Evolutionary conservation across 2,329 filamentous ascomycete genomes (phyloP).

Genomic region (Pseudocercospora ulei): DNA sequence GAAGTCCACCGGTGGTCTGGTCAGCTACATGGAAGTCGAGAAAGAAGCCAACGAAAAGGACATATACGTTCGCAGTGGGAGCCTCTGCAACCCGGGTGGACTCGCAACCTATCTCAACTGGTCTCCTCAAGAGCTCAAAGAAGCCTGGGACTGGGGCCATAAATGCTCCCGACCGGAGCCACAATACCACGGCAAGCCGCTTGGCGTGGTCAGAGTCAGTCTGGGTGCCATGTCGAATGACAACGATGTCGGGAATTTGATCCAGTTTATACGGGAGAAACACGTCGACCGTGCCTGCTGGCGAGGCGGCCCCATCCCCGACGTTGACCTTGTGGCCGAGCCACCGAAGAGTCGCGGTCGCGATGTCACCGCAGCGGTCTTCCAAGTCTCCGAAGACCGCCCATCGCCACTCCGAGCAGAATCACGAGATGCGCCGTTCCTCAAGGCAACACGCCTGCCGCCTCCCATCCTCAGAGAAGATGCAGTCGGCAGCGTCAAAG

Average conservation of each 20-base stretch:
- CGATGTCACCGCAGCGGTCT: slow-evolving; percentile 12
- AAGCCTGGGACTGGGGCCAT: slow-evolving; percentile 72
- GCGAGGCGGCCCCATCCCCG: slow-evolving; percentile 14
- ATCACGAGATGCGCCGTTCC: slow-evolving; percentile 4
- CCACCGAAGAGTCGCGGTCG: slow-evolving; percentile 5
- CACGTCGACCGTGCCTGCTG: slow-evolving; percentile 22
- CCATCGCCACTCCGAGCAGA: too few relatives aligned
- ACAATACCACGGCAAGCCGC: slow-evolving; percentile 72
- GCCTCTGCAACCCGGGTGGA: slow-evolving; percentile 82
- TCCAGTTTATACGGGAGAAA: slow-evolving; percentile 35
- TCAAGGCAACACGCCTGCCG: slow-evolving; percentile 2
- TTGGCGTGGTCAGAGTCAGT: slow-evolving; percentile 72
- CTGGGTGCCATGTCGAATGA: slow-evolving; percentile 78
- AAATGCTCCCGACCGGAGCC: slow-evolving; percentile 74
- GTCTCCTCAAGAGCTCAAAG: slow-evolving; percentile 66
- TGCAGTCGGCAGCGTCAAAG: slow-evolving; percentile 1
- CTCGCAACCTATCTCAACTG: slow-evolving; percentile 61
- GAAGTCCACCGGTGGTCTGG: slow-evolving; percentile 58
- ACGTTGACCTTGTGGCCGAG: slow-evolving; percentile 6
- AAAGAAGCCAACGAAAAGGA: slow-evolving; percentile 66
- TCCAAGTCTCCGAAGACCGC: slow-evolving; percentile 14
- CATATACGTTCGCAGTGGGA: slow-evolving; percentile 75
- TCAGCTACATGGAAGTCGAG: slow-evolving; percentile 73
- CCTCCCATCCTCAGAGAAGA: slow-evolving; percentile 10
- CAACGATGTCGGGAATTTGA: slow-evolving; percentile 60